phyloP scores from a whole-genome alignment of 163 green algal species.

The Scenedesmus sp. region DNA sequence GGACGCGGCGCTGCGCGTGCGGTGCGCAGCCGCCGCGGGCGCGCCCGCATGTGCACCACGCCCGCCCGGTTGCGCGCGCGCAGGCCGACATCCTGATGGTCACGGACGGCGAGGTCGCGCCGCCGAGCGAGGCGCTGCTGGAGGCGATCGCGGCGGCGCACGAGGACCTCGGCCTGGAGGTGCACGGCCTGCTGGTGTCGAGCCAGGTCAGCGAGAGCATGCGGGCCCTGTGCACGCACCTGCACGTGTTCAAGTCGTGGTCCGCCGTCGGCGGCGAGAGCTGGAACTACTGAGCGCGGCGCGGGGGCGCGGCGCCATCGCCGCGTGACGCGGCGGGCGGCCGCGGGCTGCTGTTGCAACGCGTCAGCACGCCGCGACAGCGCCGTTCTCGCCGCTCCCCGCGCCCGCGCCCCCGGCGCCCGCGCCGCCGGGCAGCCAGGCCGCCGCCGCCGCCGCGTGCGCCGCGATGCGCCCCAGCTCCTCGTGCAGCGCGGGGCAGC shows the following conservation, averaged over 20 bases:
- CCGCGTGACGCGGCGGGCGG: too few relatives aligned
- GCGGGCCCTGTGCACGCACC: conserved; percentile 80
- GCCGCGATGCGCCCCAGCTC: conserved; percentile 8
- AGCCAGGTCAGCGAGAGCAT: conserved; percentile 72
- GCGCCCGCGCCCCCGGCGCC: not conserved
- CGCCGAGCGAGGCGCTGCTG: conserved; percentile 71
- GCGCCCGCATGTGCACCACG: not conserved
- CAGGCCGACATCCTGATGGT: conserved; percentile 94
- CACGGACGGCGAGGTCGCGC: conserved; percentile 93
- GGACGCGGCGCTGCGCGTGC: not conserved
- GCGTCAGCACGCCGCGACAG: not conserved
- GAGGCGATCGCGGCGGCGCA: conserved; percentile 53
- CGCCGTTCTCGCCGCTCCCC: not conserved
- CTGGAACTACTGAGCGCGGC: conserved; percentile 59
- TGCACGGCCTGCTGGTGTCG: conserved; percentile 91
- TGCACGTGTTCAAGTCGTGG: conserved; percentile 93
- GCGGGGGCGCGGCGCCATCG: too few relatives aligned
- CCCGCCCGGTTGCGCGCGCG: not conserved
- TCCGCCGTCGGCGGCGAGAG: conserved; percentile 69
- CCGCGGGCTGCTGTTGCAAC: too few relatives aligned
- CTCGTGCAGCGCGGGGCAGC: conserved; percentile 16
- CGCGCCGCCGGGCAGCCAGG: not conserved
- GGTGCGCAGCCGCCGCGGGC: not conserved
- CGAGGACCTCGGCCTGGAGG: conserved; percentile 82
- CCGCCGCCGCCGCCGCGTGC: conserved; percentile 19